Evolutionary conservation across 2,329 filamentous ascomycete species (phyloP).

Genomic region (Pestalotiopsis sp.): DNA sequence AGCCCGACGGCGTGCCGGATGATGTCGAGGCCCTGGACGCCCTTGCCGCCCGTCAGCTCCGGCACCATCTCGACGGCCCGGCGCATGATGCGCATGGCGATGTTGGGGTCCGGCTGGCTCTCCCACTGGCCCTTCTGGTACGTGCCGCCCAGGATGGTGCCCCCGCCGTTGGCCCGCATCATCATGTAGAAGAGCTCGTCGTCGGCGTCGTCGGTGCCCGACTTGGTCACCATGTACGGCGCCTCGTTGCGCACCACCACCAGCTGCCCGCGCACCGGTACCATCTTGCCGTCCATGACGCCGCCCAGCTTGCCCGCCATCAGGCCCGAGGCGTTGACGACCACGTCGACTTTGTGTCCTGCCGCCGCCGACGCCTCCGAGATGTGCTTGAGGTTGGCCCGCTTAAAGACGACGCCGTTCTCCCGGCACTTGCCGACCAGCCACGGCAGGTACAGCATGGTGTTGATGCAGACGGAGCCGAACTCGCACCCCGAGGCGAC

Average conservation of each 20-base stretch:
- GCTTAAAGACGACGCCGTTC: constrained; percentile 70
- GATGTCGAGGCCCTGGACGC: constrained; percentile 73
- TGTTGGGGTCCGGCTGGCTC: constrained; percentile 73
- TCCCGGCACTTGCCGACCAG: constrained; percentile 79
- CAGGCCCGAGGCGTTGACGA: constrained; percentile 87
- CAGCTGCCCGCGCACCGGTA: constrained; percentile 81
- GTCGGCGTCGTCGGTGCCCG: constrained; percentile 72
- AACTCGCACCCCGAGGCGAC: constrained; percentile 76
- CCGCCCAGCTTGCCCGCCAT: constrained; percentile 77
- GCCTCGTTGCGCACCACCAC: constrained; percentile 82
- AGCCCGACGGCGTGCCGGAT: constrained; percentile 83
- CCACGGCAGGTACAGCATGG: constrained; percentile 84
- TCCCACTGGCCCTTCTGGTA: constrained; percentile 84
- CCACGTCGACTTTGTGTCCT: constrained; percentile 62
- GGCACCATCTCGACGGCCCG: constrained; percentile 70
- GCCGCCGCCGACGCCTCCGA: constrained; percentile 64
- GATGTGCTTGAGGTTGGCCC: constrained; percentile 70
- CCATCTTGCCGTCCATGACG: constrained; percentile 73
- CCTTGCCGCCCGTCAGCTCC: constrained; percentile 64
- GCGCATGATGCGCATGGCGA: constrained; percentile 84
- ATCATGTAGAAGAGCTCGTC: constrained; percentile 82
- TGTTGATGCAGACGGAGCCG: constrained; percentile 90
- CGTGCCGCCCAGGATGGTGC: constrained; percentile 84
- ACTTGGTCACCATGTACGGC: constrained; percentile 69
- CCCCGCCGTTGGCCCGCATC: constrained; percentile 78